Conservation (phyloP, 2,329 filamentous ascomycete genomes). For the Sporothrix luriei region DNA sequence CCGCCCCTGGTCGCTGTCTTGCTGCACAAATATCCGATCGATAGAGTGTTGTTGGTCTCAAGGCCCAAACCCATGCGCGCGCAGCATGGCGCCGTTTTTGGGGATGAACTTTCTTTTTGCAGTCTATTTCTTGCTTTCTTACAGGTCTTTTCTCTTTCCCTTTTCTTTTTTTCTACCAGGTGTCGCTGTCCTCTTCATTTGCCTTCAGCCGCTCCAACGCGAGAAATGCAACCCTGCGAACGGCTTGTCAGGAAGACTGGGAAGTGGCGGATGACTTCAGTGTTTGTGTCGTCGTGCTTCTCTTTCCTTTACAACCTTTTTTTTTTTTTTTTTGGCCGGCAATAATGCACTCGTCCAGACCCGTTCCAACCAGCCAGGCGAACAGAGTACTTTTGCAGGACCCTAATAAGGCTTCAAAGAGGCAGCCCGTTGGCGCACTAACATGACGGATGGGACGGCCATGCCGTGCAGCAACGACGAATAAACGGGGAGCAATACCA, state of each 20-base stretch:
- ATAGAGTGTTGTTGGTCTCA: not conserved
- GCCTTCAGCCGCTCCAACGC: slow-evolving; percentile 18
- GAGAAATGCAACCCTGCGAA: slow-evolving; percentile 11
- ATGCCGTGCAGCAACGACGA: not conserved
- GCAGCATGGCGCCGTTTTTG: slow-evolving; percentile 16
- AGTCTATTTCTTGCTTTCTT: not conserved
- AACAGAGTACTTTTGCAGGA: not conserved
- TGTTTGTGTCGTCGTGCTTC: not conserved
- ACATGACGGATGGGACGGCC: not conserved
- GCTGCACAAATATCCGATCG: slow-evolving; percentile 22
- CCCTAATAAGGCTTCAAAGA: not conserved
- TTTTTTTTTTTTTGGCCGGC: not conserved
- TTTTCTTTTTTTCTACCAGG: not conserved
- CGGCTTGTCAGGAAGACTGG: not conserved
- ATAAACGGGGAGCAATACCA: too few species aligned
- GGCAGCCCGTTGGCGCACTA: slow-evolving; percentile 21
- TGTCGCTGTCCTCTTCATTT: not conserved
- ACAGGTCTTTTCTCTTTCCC: not conserved
- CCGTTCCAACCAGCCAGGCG: too few species aligned
- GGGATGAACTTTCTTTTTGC: slow-evolving; percentile 1
- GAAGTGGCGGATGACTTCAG: not conserved
- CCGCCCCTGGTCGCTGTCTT: not conserved
- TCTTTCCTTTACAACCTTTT: not conserved
- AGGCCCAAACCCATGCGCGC: not conserved
- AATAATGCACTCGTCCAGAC: too few species aligned